phyloP scores from a whole-genome alignment of 1,139 yeast genomes.

The Kodamaea suecica region DNA sequence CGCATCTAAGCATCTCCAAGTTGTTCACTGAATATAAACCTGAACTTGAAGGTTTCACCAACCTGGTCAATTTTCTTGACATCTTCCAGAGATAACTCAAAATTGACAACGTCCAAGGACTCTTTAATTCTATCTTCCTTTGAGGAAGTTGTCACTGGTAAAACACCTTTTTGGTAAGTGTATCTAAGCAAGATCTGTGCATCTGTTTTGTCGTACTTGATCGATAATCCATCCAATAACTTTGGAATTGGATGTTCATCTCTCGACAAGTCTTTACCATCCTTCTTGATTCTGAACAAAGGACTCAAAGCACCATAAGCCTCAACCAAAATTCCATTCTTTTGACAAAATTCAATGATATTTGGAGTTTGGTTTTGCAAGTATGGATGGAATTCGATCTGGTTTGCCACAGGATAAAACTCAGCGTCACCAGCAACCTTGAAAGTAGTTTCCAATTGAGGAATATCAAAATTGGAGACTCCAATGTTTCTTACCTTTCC shows the following conservation, averaged over 20 bases:
- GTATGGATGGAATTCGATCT: constrained; percentile 43
- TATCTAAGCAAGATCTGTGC: constrained; percentile 67
- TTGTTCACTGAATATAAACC: constrained; percentile 19
- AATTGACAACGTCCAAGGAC: constrained; percentile 49
- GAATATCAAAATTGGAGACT: constrained; percentile 37
- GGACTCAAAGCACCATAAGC: constrained; percentile 45
- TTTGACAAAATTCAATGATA: constrained; percentile 26
- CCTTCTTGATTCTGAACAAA: constrained; percentile 25
- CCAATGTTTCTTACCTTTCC: constrained; percentile 44
- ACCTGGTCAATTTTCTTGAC: constrained; percentile 24
- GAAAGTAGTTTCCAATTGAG: constrained; percentile 25
- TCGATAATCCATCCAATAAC: constrained; percentile 39
- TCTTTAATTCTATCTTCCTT: constrained; percentile 54
- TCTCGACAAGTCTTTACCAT: constrained; percentile 13
- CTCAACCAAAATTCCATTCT: constrained; percentile 33
- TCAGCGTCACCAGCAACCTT: constrained; percentile 23
- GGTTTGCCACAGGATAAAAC: constrained; percentile 34
- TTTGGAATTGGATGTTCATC: constrained; percentile 14
- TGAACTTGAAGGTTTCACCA: constrained; percentile 22
- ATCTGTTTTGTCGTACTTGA: constrained; percentile 54
- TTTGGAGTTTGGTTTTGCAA: constrained; percentile 37
- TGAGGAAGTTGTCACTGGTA: constrained; percentile 71
- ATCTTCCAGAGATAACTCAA: constrained; percentile 24
- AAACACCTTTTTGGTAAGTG: constrained; percentile 57
- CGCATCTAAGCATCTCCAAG: neutral